Evolutionary conservation across 495 filamentous ascomycete species (phyloP), one percentile per base, ranked within the genome.

Genomic region (Neurospora pannonica): DNA sequence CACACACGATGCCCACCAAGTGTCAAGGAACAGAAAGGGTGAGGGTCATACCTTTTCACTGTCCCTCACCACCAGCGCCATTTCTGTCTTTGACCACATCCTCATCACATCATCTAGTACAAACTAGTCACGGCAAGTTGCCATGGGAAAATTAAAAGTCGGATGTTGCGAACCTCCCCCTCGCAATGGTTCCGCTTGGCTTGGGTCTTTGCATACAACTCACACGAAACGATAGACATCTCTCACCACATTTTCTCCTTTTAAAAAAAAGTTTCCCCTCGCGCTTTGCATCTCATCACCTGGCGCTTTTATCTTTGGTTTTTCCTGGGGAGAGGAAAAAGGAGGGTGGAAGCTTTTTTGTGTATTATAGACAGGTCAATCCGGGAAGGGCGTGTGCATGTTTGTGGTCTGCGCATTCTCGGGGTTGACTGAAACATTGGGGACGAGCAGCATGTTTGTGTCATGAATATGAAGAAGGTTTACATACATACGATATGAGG

Each of bases 361-460:
- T 78, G 76, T 78, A 78, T 70, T 74, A 78, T 78, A 78, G 76
- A 76, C 24, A 67, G 74, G 39, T 74, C 72, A 70, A 43, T 67
- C 54, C 9, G 46, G 69, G 71, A 67, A 62, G 31, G 70, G 71
- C 70, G 39, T 40, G 38, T 34, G 37, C 38, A 70, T 70, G 60
- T 73, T 19, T 54, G 28, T 28, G 36, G 60, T 42, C 70, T 70
- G 40, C 19, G 42, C 19, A 70, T 21, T 60, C 48, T 60, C 21
- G 19, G 21, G 62, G 48, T 39, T 71, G 34, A 9, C 36, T 67
- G 28, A 67, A 67, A 19, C 15, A 34, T 67, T 67, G 28, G 24
- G 28, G 54, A 34, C 54, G 54, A 15, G 24, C 54, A 67, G 28
- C 31, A 67, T 6, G 54, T 67, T 67, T 34, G 54, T 67, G 28